Evolutionary conservation across 768 basidiomycete genomes (phyloP).

Genomic region (Xanthoconium stramineum): DNA sequence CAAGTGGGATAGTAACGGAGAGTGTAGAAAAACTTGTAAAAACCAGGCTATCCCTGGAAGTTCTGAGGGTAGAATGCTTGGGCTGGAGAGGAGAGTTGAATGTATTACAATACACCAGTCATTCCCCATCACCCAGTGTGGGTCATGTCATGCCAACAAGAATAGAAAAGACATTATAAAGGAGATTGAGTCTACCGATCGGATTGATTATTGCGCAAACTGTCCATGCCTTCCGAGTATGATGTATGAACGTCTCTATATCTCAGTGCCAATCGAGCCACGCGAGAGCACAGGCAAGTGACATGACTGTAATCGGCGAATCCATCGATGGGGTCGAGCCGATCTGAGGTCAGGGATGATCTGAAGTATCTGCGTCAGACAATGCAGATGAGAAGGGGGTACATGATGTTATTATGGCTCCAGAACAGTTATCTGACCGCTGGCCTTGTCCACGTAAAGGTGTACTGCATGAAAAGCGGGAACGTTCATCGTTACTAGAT

Average conservation of each 20-base stretch:
- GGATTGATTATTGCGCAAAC: conserved; percentile 11
- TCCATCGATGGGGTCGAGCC: conserved; percentile 43
- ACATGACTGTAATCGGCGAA: conserved; percentile 10
- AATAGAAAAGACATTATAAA: conserved; percentile 16
- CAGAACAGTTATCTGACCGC: conserved; percentile 8
- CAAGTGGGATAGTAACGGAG: neutral
- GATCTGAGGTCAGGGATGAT: conserved; percentile 35
- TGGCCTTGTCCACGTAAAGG: conserved; percentile 4
- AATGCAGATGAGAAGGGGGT: conserved; percentile 27
- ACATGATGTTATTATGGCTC: conserved; percentile 18
- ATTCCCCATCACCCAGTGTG: neutral
- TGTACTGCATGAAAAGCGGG: conserved; percentile 3
- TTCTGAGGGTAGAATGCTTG: neutral
- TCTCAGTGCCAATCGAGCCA: conserved; percentile 8
- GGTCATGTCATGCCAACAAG: conserved; percentile 8
- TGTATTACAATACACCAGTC: conserved; percentile 15
- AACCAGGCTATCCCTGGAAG: neutral
- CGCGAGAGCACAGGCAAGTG: conserved; percentile 1
- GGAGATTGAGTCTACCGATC: conserved; percentile 20
- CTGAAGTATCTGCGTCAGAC: conserved; percentile 22
- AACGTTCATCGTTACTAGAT: conserved; percentile 11
- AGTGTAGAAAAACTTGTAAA: neutral
- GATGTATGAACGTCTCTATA: conserved; percentile 15
- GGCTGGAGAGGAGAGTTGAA: conserved; percentile 1
- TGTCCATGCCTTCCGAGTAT: conserved; percentile 20